Conservation (phyloP, 2,329 filamentous ascomycete species). For the Colletotrichum acutatum region DNA sequence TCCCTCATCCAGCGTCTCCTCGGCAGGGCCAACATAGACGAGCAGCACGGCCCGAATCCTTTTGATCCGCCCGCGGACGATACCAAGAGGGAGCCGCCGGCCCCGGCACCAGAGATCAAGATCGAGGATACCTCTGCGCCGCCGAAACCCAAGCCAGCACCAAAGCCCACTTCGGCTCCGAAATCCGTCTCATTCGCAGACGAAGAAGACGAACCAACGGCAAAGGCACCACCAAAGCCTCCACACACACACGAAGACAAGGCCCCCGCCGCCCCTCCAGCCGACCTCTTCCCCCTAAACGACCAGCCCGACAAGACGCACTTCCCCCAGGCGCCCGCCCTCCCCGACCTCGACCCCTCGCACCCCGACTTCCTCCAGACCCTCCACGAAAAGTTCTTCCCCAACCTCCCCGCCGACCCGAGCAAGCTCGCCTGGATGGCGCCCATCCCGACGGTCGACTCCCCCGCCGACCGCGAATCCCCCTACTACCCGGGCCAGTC, state of each 20-base stretch:
- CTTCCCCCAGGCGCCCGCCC: conserved; percentile 66
- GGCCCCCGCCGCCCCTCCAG: conserved; percentile 52
- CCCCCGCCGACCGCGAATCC: conserved; percentile 73
- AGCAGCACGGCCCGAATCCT: conserved; percentile 56
- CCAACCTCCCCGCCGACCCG: conserved; percentile 85
- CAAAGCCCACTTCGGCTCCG: conserved; percentile 4
- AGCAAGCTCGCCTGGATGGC: conserved; percentile 92
- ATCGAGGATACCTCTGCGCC: conserved; percentile 45
- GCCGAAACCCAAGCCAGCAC: conserved; percentile 36
- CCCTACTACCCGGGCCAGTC: conserved; percentile 84
- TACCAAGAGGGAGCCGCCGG: conserved; percentile 14
- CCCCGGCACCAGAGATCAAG: conserved; percentile 45
- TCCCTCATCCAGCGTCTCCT: conserved; percentile 81
- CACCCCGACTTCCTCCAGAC: conserved; percentile 86
- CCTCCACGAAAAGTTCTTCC: conserved; percentile 94
- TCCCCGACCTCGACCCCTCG: conserved; percentile 83
- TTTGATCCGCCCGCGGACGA: conserved; percentile 50
- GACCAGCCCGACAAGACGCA: conserved; percentile 59
- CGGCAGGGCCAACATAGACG: conserved; percentile 79
- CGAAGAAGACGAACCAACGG: background rate
- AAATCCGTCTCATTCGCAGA: conserved; percentile 3
- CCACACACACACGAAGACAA: conserved; percentile 51
- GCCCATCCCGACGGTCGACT: conserved; percentile 72
- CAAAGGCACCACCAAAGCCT: conserved; percentile 29
- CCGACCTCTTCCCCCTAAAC: conserved; percentile 55